Conservation (phyloP, 352 stramenopile species). For the Hyphochytrium catenoides region DNA sequence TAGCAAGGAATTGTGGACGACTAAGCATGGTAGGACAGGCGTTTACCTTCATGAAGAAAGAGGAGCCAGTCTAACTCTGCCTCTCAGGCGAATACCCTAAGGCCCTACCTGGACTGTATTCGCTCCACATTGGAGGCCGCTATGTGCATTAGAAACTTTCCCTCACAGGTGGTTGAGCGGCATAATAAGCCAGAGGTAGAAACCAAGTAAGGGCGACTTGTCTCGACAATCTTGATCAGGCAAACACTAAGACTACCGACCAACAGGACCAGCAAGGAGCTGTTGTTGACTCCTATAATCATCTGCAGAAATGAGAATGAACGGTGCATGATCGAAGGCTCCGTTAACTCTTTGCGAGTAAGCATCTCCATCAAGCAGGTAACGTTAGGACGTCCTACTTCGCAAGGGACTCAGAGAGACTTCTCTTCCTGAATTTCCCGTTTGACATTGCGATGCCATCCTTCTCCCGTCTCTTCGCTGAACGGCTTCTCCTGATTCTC, state of each 20-base stretch:
- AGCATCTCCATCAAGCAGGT: conserved; percentile 89
- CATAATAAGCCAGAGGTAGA: conserved; percentile 92
- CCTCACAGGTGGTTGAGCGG: conserved; percentile 81
- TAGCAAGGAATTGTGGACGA: too few relatives aligned
- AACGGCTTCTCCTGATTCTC: too few relatives aligned
- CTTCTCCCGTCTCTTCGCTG: too few relatives aligned
- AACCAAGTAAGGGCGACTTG: conserved; percentile 23
- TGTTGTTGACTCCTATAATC: conserved; percentile 76
- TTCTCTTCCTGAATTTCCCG: too few relatives aligned
- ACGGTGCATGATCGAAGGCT: conserved; percentile 77
- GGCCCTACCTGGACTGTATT: conserved; percentile 75
- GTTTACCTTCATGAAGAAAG: too few relatives aligned
- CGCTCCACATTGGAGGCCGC: conserved; percentile 69
- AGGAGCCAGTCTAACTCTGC: too few relatives aligned
- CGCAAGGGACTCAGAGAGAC: too few relatives aligned
- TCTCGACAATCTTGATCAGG: background rate
- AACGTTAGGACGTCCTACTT: too few relatives aligned
- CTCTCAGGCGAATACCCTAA: conserved; percentile 44
- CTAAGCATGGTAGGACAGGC: too few relatives aligned
- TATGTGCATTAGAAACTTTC: conserved; percentile 82
- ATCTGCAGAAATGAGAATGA: conserved; percentile 81
- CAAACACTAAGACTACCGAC: background rate
- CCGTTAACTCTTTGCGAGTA: conserved; percentile 82
- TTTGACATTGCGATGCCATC: too few relatives aligned
- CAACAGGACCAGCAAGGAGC: conserved; percentile 59